Evolutionary conservation across 1,284 basidiomycete species (phyloP).

Genomic region (Cryptococcus depauperatus): DNA sequence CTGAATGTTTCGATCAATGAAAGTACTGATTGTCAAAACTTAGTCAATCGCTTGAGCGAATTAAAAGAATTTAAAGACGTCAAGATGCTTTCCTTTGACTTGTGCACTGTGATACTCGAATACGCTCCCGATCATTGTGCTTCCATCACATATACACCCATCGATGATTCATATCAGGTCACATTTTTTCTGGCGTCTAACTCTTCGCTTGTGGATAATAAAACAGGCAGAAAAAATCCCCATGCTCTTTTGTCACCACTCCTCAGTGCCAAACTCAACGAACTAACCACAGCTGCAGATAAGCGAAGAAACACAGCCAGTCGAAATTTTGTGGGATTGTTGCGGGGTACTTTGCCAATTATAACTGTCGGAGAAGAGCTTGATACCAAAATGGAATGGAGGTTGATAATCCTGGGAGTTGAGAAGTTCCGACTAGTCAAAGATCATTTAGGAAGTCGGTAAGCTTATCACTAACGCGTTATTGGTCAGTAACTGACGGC

Average conservation of each 20-base stretch:
- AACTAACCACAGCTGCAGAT: slow-evolving; percentile 13
- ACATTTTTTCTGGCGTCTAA: slow-evolving; percentile 21
- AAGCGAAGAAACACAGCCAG: slow-evolving; percentile 15
- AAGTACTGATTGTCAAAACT: background rate
- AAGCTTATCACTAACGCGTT: background rate
- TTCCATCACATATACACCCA: slow-evolving; percentile 39
- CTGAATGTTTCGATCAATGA: background rate
- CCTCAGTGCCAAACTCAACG: slow-evolving; percentile 35
- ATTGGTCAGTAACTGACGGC: background rate
- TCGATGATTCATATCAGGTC: slow-evolving; percentile 37
- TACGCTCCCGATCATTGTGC: slow-evolving; percentile 48
- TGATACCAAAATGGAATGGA: slow-evolving; percentile 5
- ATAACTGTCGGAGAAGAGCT: slow-evolving; percentile 15
- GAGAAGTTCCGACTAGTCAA: slow-evolving; percentile 6
- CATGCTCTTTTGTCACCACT: slow-evolving; percentile 30
- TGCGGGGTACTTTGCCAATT: slow-evolving; percentile 27
- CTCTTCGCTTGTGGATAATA: background rate
- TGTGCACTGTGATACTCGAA: slow-evolving; percentile 79
- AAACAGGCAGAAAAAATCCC: slow-evolving; percentile 16
- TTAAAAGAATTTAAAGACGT: slow-evolving; percentile 62
- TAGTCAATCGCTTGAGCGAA: slow-evolving; percentile 72
- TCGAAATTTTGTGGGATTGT: slow-evolving; percentile 24
- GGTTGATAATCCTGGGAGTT: slow-evolving; percentile 7
- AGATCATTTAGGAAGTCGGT: slow-evolving; percentile 9
- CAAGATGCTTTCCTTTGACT: slow-evolving; percentile 70